Base-by-base conservation (phyloP, 345 rosid species). In the Clarkia xantiana region DNA sequence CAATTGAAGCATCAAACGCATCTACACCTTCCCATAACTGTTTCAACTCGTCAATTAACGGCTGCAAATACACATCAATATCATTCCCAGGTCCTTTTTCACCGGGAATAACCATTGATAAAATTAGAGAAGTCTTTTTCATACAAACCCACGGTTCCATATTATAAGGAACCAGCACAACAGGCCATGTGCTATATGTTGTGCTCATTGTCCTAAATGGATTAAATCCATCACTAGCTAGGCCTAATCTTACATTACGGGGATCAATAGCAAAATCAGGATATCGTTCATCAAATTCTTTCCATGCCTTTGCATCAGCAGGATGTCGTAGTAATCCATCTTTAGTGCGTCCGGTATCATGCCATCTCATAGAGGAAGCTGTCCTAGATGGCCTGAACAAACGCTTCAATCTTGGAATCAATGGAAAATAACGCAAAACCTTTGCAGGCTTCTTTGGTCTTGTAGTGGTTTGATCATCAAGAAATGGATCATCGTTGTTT, bases 281-380 rank as follows among this genome's bases (percentile, higher is more conserved):
- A 42, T 42, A 42, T 42, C 4, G 44, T 2, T 2, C 2, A 10
- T 8, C 4, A 42, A 42, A 3, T 3, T 42, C 4, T 3, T 4
- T 7, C 44, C 44, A 5, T 3, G 44, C 44, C 4, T 5, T 42
- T 3, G 4, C 10, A 16, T 42, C 44, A 10, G 44, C 4, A 42
- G 44, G 44, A 7, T 42, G 44, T 7, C 44, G 10, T 7, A 42
- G 4, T 3, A 5, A 5, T 13, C 36, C 38, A 20, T 49, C 53
- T 6, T 49, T 49, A 5, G 29, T 23, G 29, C 49, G 16, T 11
- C 49, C 70, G 57, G 34, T 54, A 42, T 44, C 53, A 14, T n/a
- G 53, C 40, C 42, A 49, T 13, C 36, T 29, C 38, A 49, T 49
- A 6, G 11, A 18, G 14, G 18, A 7, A n/a, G 20, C 20, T 10